Evolutionary conservation across 345 rosid genomes (phyloP).

Genomic region (Arabidopsis thaliana): DNA sequence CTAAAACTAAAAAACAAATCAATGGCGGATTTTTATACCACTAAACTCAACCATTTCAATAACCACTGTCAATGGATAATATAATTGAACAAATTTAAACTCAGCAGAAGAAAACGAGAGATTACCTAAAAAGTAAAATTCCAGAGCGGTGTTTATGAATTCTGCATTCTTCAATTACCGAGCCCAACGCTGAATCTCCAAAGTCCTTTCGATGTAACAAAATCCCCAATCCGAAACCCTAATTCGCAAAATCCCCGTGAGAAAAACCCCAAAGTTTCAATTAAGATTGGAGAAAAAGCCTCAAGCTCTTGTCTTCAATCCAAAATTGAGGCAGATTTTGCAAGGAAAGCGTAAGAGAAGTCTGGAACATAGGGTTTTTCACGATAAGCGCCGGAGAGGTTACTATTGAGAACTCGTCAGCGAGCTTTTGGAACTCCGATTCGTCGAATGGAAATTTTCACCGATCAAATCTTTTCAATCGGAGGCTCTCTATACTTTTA

Average conservation of each 20-base stretch:
- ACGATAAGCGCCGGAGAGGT: conserved; percentile 8
- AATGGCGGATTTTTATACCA: background rate
- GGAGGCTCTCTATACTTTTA: too few species aligned
- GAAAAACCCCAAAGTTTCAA: conserved; percentile 23
- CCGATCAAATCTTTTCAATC: conserved; percentile 23
- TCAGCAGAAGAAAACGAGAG: background rate
- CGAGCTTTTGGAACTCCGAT: conserved; percentile 20
- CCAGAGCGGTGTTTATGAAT: background rate
- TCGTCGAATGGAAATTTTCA: conserved; percentile 11
- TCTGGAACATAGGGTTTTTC: background rate
- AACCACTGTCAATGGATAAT: background rate
- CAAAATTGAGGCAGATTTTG: conserved; percentile 15
- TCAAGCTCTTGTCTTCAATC: conserved; percentile 5
- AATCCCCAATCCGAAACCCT: conserved; percentile 34
- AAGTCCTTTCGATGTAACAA: background rate
- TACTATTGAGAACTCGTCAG: conserved; percentile 14
- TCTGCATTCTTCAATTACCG: background rate
- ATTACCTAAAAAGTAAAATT: background rate
- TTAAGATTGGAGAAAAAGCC: background rate
- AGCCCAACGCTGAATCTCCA: conserved; percentile 15
- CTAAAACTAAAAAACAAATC: background rate
- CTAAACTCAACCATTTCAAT: background rate
- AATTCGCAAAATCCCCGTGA: conserved; percentile 18
- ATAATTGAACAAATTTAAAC: background rate
- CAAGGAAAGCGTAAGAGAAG: background rate